Percentiles rank a stretch among this genome's conserved stretches.
Evolutionary conservation across 345 rosid genomes (phyloP).

Genomic region (Citrus mangshanensis): DNA sequence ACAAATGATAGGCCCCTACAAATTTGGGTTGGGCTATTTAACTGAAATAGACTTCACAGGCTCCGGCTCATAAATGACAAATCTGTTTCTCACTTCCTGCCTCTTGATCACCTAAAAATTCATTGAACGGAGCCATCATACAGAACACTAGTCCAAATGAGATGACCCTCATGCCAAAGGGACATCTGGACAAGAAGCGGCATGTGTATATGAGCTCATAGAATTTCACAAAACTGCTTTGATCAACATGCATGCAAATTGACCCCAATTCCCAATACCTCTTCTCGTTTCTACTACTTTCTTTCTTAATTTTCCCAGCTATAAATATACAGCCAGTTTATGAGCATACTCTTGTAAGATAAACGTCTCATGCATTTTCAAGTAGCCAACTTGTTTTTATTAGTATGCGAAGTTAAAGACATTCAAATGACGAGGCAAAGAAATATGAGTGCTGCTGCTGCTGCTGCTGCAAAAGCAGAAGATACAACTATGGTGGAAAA

Average conservation of each 20-base stretch:
- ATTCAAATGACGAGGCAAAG: slow-evolving; percentile 35
- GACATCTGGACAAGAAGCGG: background rate
- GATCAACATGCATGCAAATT: background rate
- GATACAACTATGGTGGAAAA: slow-evolving; percentile 5
- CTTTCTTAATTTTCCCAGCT: background rate
- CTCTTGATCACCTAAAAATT: background rate
- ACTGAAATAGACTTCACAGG: too few relatives aligned
- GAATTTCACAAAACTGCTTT: background rate
- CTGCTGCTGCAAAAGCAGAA: background rate
- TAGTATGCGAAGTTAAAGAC: background rate
- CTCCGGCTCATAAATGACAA: too few relatives aligned
- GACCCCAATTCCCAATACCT: background rate
- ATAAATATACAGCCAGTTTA: background rate
- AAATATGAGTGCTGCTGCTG: background rate
- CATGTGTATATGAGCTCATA: background rate
- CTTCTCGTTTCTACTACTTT: background rate
- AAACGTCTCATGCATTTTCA: background rate
- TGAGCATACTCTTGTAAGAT: background rate
- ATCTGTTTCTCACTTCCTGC: background rate
- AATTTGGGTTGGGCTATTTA: too few relatives aligned
- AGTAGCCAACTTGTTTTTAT: background rate
- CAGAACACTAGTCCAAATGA: slow-evolving; percentile 3
- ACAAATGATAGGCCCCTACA: too few relatives aligned
- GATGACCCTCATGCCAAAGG: background rate
- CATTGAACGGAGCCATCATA: slow-evolving; percentile 2